Evolutionary conservation across 345 rosid genomes (phyloP).

Genomic region (Ceriops zippeliana): DNA sequence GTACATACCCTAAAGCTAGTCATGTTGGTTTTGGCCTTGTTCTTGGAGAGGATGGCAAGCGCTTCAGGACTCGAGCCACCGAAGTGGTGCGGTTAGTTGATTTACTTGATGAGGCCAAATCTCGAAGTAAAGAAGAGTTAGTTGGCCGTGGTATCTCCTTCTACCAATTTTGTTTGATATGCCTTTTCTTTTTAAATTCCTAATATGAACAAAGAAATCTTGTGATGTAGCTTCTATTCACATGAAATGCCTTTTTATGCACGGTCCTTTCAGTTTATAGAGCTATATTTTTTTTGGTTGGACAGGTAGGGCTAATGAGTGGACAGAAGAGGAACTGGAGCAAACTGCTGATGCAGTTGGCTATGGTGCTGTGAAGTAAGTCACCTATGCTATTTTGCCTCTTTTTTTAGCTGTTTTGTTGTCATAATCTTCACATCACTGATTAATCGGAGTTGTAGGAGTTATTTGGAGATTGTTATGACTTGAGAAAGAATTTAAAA

Average conservation of each 20-base stretch:
- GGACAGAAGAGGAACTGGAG: slow-evolving; percentile 84
- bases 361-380: slow-evolving; percentile 98
- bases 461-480: too few relatives aligned
- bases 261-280: background rate
- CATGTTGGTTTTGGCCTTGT: slow-evolving; percentile 98
- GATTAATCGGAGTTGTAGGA: background rate
- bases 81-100: slow-evolving; percentile 94
- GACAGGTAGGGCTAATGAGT: slow-evolving; percentile 79
- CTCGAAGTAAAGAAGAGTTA: slow-evolving; percentile 70
- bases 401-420: background rate
- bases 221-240: background rate
- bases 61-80: slow-evolving; percentile 74
- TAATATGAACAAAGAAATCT: background rate
- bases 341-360: slow-evolving; percentile 92
- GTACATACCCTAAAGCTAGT: slow-evolving; percentile 55
- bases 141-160: slow-evolving; percentile 64
- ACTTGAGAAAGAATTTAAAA: too few relatives aligned
- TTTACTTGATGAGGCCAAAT: slow-evolving; percentile 93
- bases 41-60: slow-evolving; percentile 89
- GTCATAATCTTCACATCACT: background rate
- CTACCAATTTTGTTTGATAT: background rate
- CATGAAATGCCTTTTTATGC: background rate
- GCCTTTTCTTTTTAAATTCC: background rate
- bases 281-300: slow-evolving; percentile 4
- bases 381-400: slow-evolving; percentile 1